Base-by-base conservation (phyloP, 2,329 filamentous ascomycete species). In the Phaeosphaeria sp. region DNA sequence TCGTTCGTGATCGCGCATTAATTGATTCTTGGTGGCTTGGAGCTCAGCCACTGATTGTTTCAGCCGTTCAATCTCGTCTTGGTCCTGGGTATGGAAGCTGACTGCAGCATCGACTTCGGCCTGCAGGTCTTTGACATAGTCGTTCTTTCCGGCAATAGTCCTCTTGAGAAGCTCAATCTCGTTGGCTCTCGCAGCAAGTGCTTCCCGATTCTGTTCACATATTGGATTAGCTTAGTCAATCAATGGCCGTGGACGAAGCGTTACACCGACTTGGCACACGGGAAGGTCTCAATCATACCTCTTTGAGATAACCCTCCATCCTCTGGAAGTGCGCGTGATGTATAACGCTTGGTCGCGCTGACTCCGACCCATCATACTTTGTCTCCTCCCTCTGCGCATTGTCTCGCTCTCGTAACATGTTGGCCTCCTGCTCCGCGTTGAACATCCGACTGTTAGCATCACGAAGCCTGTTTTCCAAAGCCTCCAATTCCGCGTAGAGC, bases 311-410 rank as follows among this genome's bases (percentile, higher is more conserved):
- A 2, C 66, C 66, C 54, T 75, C 72, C 71, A 75, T 66, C 9
- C 71, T 63, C 50, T 73, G 72, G 30, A 73, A 74, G 25, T 75
- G 73, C 23, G 69, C 72, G 25, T 65, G 68, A 49, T 76, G 72
- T 4, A 75, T 71, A 0, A 74, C 46, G 46, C 69, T 74, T 1
- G 72, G 72, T n/a, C 71, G 65, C 6, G 70, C 72, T 11, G 59
- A 63, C 33, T 72, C 68, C 63, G 70, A 66, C 21, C 75, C 72
- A 27, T 67, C 58, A 27, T 67, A 70, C 50, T 71, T 68, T 0
- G 68, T 58, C 30, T 71, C 64, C 50, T 74, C 72, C 4, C 70
- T 50, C 21, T 55, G 30, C 7, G 30, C 60, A 11, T 73, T 60
- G 9, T 73, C 50, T 30, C 72, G 69, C 21, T 70, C 68, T 23